phyloP scores from a whole-genome alignment of 305 asterid species.

The Salvia sclarea region DNA sequence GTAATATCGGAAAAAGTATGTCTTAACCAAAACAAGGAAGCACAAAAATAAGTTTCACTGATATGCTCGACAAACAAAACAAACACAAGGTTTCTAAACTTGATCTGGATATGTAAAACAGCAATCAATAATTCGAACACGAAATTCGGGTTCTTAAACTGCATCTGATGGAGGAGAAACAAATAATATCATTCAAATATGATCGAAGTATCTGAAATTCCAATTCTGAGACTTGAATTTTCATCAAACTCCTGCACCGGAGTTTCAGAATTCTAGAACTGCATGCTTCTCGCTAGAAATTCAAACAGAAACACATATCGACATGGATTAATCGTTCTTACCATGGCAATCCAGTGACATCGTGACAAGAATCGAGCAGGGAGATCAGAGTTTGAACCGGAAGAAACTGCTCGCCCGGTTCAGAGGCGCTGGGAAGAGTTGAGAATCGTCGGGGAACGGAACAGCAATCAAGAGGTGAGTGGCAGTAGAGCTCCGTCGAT shows the following conservation, averaged over 20 bases:
- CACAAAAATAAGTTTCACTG: background rate
- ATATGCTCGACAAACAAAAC: background rate
- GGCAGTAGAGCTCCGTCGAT: conserved; percentile 27
- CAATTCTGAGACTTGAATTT: background rate
- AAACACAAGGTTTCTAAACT: background rate
- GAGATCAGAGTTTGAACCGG: conserved; percentile 43
- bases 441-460: conserved; percentile 40
- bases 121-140: background rate
- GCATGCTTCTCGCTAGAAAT: background rate
- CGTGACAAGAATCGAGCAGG: conserved; percentile 53
- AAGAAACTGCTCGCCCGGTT: conserved; percentile 34
- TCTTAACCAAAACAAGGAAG: background rate
- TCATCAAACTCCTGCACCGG: too few relatives aligned
- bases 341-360: conserved; percentile 52
- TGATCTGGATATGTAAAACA: background rate
- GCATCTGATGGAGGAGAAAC: background rate
- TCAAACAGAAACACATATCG: background rate
- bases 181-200: background rate
- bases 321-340: background rate
- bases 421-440: conserved; percentile 20
- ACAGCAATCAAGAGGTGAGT: conserved; percentile 17
- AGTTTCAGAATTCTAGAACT: background rate
- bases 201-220: background rate
- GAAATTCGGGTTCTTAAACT: too few relatives aligned
- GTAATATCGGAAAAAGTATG: background rate